These are phyloP conservation scores for Sextonia rubra DNA, from an alignment of 164 flowering plant genomes.

Conservation along the genomic window DNA sequence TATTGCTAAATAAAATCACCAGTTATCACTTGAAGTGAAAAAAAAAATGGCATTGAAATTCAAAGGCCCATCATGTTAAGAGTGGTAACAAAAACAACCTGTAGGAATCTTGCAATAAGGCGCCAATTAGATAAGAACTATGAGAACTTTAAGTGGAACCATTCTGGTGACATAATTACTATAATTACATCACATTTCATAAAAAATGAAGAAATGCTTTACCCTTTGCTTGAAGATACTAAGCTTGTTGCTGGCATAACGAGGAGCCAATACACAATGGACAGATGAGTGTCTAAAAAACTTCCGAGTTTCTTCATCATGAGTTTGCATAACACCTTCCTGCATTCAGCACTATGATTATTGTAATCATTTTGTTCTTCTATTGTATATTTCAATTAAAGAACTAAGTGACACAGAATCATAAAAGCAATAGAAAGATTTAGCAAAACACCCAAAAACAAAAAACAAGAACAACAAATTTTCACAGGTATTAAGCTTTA, in stretches of 20 bases:
- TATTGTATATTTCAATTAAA: not conserved
- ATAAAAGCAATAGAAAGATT: too few species aligned
- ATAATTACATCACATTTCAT: too few species aligned
- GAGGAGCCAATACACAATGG: constrained; percentile 60
- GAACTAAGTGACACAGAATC: not conserved
- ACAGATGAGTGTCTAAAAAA: constrained; percentile 61
- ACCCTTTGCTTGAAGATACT: constrained; percentile 73
- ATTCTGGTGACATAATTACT: not conserved
- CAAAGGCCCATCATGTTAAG: not conserved
- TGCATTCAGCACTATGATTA: constrained; percentile 26
- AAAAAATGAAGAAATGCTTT: not conserved
- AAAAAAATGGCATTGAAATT: not conserved
- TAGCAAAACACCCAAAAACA: too few species aligned
- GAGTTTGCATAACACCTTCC: constrained; percentile 82
- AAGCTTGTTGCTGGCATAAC: constrained; percentile 69
- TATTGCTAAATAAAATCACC: too few species aligned
- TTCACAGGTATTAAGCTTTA: too few species aligned
- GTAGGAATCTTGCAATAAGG: not conserved
- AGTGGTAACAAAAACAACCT: not conserved
- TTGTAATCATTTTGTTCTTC: not conserved
- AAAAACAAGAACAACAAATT: too few species aligned
- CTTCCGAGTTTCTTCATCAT: constrained; percentile 66
- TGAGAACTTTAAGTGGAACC: too few species aligned
- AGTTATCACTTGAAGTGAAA: not conserved
- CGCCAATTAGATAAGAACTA: too few species aligned